Percentiles rank a stretch among this genome's conserved stretches.
Evolutionary conservation across 257 asterid species (phyloP).

Genomic region (Ophiorrhiza pumila): DNA sequence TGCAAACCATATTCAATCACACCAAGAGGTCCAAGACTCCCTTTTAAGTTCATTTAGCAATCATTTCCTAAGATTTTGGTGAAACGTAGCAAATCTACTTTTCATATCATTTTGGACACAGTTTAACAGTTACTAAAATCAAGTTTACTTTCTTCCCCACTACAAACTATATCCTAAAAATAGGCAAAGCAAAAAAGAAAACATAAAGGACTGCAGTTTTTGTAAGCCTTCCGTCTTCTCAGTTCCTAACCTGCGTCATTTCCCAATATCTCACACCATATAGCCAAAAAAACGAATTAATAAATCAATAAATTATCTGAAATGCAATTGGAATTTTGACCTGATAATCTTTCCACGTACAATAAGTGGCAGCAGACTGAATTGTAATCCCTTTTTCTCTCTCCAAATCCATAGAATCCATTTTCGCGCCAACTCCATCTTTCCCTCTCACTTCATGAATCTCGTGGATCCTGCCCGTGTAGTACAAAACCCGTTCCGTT

Average conservation of each 20-base stretch:
- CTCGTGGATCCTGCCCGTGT: constrained; percentile 97
- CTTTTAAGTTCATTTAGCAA: not conserved
- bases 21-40: not conserved
- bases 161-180: not conserved
- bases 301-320: not conserved
- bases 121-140: not conserved
- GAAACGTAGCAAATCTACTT: not conserved
- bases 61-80: not conserved
- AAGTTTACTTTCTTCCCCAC: not conserved
- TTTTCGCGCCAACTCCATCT: constrained; percentile 98
- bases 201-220: not conserved
- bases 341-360: constrained; percentile 94
- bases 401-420: constrained; percentile 99
- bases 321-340: constrained; percentile 22
- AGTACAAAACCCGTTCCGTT: constrained; percentile 80
- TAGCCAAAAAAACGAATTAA: not conserved
- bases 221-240: not conserved
- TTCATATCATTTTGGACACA: not conserved
- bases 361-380: constrained; percentile 96
- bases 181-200: not conserved
- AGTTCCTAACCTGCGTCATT: not conserved
- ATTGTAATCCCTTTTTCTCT: constrained; percentile 98
- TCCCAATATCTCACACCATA: not conserved
- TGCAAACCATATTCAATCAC: not conserved
- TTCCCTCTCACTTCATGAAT: constrained; percentile 94